Percentiles rank a stretch among this genome's conserved stretches.
phyloP scores from a whole-genome alignment of 805 yeast genomes.

The Peterozyma xylosa region DNA sequence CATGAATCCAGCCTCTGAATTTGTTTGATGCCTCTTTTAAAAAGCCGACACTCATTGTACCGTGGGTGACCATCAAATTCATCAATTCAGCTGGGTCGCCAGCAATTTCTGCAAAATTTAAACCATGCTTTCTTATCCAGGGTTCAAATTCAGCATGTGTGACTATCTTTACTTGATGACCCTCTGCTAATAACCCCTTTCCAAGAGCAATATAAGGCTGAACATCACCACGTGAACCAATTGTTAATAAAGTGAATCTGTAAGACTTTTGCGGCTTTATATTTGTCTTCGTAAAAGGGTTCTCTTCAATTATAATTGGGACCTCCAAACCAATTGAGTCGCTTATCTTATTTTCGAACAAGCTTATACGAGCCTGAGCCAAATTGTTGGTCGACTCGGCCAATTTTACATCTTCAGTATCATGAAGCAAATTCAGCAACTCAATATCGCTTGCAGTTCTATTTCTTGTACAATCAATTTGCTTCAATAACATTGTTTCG shows the following conservation, averaged over 20 bases:
- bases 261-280: constrained; percentile 47
- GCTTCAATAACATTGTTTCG: constrained; percentile 42
- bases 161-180: constrained; percentile 78
- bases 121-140: constrained; percentile 64
- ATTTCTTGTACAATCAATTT: constrained; percentile 27
- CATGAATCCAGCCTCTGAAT: constrained; percentile 79
- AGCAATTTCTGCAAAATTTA: constrained; percentile 69
- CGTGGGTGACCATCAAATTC: constrained; percentile 89
- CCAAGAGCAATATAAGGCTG: constrained; percentile 94
- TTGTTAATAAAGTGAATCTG: constrained; percentile 67
- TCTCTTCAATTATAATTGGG: constrained; percentile 64
- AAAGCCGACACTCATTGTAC: constrained; percentile 76
- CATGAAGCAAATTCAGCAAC: constrained; percentile 3
- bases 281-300: constrained; percentile 43
- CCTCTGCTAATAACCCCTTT: constrained; percentile 68
- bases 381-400: constrained; percentile 22
- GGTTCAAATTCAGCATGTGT: constrained; percentile 76
- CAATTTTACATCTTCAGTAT: constrained; percentile 21
- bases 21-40: constrained; percentile 74
- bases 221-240: constrained; percentile 95
- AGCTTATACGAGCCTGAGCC: constrained; percentile 52
- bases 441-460: not conserved
- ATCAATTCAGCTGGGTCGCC: constrained; percentile 91
- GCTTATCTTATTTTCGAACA: constrained; percentile 61
- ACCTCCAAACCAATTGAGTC: constrained; percentile 55